phyloP scores from a whole-genome alignment of 129 eudicot species.

The Flaveria linearis region DNA sequence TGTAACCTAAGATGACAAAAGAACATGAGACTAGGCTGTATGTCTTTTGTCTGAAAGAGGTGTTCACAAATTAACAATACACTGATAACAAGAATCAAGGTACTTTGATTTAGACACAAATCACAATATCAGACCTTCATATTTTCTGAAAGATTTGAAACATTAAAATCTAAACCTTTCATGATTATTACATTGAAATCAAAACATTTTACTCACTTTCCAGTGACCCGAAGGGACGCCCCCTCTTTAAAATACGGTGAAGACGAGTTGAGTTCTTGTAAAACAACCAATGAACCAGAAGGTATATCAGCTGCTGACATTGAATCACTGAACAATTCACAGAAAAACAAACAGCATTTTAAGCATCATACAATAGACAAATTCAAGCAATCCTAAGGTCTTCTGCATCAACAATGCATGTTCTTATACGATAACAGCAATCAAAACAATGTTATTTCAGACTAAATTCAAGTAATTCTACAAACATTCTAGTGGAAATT shows the following conservation, averaged over 20 bases:
- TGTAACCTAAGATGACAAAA: conserved; percentile 57
- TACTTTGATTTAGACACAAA: neutral
- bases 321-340: conserved; percentile 21
- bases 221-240: conserved; percentile 78
- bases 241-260: conserved; percentile 71
- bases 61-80: neutral
- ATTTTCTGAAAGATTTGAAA: neutral
- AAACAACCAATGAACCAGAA: conserved; percentile 67
- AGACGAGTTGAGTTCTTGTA: conserved; percentile 66
- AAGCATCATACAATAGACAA: conserved; percentile 12
- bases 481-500: neutral
- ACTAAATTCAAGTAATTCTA: neutral
- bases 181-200: neutral
- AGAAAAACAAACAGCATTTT: neutral
- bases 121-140: neutral
- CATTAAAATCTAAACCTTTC: neutral
- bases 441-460: neutral
- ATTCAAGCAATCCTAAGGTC: neutral
- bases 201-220: conserved; percentile 63
- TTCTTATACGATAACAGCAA: neutral
- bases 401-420: neutral
- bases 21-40: neutral
- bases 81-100: neutral
- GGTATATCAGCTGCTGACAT: conserved; percentile 60
- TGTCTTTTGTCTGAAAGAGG: neutral